Evolutionary conservation across 164 flowering plant genomes (phyloP).

Genomic region (Euptelea pleiosperma): DNA sequence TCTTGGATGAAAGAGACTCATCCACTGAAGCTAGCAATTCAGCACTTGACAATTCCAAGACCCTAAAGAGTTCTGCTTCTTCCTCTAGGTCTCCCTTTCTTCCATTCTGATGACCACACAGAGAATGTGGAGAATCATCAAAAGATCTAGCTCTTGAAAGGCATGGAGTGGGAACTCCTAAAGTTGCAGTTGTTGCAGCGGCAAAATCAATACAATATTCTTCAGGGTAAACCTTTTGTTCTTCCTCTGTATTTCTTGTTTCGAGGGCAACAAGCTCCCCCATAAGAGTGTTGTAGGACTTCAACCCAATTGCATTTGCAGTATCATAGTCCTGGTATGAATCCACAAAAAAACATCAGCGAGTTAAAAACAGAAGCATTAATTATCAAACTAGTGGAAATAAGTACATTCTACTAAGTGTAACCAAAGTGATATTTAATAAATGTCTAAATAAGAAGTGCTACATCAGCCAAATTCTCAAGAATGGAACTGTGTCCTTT

Average conservation of each 20-base stretch:
- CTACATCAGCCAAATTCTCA: no score
- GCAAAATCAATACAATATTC: constrained; percentile 87
- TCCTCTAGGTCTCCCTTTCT: constrained; percentile 84
- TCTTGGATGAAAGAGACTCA: constrained; percentile 17
- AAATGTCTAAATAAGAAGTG: no score
- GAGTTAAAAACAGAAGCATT: not conserved
- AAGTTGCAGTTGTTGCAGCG: constrained; percentile 93
- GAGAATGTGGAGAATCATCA: constrained; percentile 55
- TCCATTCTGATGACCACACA: constrained; percentile 22
- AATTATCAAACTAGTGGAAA: no score
- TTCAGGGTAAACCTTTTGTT: constrained; percentile 26
- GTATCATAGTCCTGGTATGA: constrained; percentile 66
- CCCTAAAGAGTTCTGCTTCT: constrained; percentile 63
- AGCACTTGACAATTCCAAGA: constrained; percentile 49
- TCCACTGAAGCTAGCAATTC: constrained; percentile 22
- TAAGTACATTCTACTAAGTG: no score
- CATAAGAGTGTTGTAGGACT: constrained; percentile 84
- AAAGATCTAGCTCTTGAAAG: constrained; percentile 76
- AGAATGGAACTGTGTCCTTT: no score
- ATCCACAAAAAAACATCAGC: constrained; percentile 5
- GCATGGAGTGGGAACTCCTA: constrained; percentile 92
- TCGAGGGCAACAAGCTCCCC: constrained; percentile 85
- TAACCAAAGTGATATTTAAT: no score
- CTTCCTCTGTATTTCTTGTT: constrained; percentile 36
- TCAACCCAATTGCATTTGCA: constrained; percentile 76